Evolutionary conservation across 2,329 filamentous ascomycete genomes (phyloP).

Genomic region (Botrytis deweyae): DNA sequence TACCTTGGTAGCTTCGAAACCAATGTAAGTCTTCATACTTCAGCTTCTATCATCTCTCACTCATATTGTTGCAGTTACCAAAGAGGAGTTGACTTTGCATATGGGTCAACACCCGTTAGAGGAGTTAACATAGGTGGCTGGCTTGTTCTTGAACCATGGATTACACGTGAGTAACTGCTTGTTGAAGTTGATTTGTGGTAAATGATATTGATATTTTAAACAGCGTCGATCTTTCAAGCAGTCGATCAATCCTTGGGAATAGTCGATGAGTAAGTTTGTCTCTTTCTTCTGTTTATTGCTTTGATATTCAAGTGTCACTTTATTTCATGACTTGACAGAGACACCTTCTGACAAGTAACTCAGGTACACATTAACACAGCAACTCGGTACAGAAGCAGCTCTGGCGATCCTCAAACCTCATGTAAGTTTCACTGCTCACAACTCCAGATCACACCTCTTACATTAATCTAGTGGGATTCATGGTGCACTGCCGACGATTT

Average conservation of each 20-base stretch:
- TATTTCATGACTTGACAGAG: background rate
- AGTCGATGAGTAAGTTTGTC: constrained; percentile 34
- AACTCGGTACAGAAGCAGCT: constrained; percentile 48
- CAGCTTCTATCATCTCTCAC: background rate
- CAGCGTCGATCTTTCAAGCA: constrained; percentile 50
- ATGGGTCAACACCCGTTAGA: constrained; percentile 50
- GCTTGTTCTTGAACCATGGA: constrained; percentile 46
- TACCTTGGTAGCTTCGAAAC: constrained; percentile 4
- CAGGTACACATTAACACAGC: constrained; percentile 40
- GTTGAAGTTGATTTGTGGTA: background rate
- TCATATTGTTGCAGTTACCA: constrained; percentile 21
- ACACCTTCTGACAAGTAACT: background rate
- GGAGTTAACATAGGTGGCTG: constrained; percentile 37
- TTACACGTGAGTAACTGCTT: constrained; percentile 43
- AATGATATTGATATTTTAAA: background rate
- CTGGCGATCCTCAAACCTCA: constrained; percentile 53
- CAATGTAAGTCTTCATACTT: constrained; percentile 15
- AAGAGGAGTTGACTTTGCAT: constrained; percentile 45
- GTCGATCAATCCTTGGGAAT: constrained; percentile 37
- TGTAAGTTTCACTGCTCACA: constrained; percentile 29
- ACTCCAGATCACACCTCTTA: constrained; percentile 33
- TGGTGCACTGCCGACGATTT: constrained; percentile 48
- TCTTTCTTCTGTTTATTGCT: background rate
- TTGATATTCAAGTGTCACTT: background rate
- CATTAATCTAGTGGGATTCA: constrained; percentile 34